Evolutionary conservation across 2,329 filamentous ascomycete species (phyloP), one percentile per base, ranked within the genome.

Genomic region (Chrysosporium keratinophilum): DNA sequence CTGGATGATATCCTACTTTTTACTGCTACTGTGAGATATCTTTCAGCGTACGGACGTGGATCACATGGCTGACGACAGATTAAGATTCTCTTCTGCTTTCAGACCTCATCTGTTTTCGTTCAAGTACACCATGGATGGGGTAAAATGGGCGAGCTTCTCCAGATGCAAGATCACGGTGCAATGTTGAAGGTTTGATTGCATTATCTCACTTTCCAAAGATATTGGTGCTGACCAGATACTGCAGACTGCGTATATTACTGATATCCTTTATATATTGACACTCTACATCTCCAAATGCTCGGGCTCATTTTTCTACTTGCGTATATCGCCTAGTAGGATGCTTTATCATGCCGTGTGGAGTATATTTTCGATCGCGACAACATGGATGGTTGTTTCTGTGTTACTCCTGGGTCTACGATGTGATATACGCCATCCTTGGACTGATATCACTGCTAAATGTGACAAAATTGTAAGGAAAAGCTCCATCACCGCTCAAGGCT

Each of bases 241-340:
- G 31, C 48, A 72, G 69, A 62, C 63, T 15, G 62, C 63, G 2
- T 75, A 72, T 47, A 61, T 64, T 10, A 63, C 65, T 55, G 70
- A 76, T 45, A 61, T 74, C 4, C 60, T 76, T 10, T 74, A 69
- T 50, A 57, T 75, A 28, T 20, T 71, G 10, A 62, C 65, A 0
- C 53, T 75, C 10, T 72, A 67, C 47, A 56, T 72, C 4, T 73
- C 72, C 3, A 76, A 76, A 58, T 65, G 64, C 52, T 70, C 70
- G 7, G 66, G 70, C 4, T 65, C 64, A 0, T 62, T 70, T 15
- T 65, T 74, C 9, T 67, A 71, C 48, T 57, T 68, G 28, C 67
- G 71, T 5, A 62, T 74, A 34, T 69, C 68, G 7, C 67, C 68
- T n/a, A 61, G 67, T 15, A 60, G 61, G 7, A 57, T 55, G 5